Evolutionary conservation across 371 early-diverging fungal species (phyloP).

Genomic region (Capillidium heterosporum): DNA sequence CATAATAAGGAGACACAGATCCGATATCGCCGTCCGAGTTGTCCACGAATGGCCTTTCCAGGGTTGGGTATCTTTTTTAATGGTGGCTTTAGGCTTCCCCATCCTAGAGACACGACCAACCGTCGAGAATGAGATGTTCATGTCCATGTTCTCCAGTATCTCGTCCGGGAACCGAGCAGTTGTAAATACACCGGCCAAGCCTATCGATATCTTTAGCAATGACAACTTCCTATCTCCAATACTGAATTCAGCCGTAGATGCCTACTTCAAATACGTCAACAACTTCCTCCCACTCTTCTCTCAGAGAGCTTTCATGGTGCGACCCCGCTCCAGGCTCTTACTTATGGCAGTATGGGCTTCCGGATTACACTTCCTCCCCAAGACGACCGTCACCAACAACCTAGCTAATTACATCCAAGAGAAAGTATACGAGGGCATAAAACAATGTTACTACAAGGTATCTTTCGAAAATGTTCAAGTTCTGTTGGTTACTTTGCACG

Average conservation of each 20-base stretch:
- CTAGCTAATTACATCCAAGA: background rate
- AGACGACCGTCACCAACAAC: background rate
- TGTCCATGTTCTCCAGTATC: background rate
- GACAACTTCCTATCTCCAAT: background rate
- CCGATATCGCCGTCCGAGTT: no score
- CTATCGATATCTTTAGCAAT: no score
- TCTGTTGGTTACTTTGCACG: background rate
- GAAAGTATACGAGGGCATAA: background rate
- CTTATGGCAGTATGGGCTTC: background rate
- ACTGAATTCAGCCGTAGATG: background rate
- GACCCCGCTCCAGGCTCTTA: background rate
- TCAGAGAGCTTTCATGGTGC: background rate
- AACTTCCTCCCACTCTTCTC: background rate
- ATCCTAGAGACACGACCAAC: background rate
- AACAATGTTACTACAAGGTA: background rate
- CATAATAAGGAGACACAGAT: no score
- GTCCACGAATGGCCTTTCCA: background rate
- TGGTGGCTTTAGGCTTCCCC: background rate
- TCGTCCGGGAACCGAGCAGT: no score
- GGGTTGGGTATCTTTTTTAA: background rate
- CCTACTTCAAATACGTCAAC: background rate
- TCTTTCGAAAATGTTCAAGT: background rate
- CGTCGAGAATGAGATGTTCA: no score
- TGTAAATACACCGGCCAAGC: no score
- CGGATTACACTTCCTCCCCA: background rate